These are phyloP conservation scores for Tephrocybe sp. DNA, from an alignment of 768 basidiomycete species.

Conservation along the genomic window DNA sequence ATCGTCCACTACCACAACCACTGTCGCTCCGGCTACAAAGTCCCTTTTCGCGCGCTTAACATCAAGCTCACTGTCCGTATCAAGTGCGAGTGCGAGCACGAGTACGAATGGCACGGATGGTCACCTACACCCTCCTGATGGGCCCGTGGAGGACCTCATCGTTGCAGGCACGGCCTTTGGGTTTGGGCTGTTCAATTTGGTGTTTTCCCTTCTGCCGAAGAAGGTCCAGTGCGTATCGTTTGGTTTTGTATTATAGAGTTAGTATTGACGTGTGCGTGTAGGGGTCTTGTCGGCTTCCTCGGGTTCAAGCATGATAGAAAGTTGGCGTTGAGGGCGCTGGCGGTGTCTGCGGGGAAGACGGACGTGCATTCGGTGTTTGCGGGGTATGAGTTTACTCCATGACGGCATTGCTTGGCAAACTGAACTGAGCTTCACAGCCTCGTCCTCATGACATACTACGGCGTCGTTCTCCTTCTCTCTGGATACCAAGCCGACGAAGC, in stretches of 20 bases:
- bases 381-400: constrained; percentile 44
- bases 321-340: constrained; percentile 66
- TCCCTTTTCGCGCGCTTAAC: constrained; percentile 41
- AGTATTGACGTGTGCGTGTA: constrained; percentile 22
- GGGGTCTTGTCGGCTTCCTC: constrained; percentile 71
- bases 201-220: constrained; percentile 74
- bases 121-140: constrained; percentile 36
- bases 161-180: constrained; percentile 78
- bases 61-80: constrained; percentile 18
- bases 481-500: constrained; percentile 78
- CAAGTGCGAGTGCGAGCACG: constrained; percentile 21
- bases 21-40: constrained; percentile 18
- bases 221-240: constrained; percentile 54
- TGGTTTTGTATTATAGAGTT: background rate
- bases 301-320: constrained; percentile 75
- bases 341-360: constrained; percentile 61
- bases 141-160: constrained; percentile 70
- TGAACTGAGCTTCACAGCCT: too few species aligned
- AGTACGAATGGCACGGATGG: background rate
- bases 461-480: constrained; percentile 65
- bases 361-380: constrained; percentile 80
- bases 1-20: constrained; percentile 13
- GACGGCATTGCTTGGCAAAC: too few species aligned
- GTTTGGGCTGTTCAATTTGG: constrained; percentile 76
- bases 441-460: constrained; percentile 81